Conservation (phyloP, 805 yeast genomes). For the Pichia deserticola region DNA sequence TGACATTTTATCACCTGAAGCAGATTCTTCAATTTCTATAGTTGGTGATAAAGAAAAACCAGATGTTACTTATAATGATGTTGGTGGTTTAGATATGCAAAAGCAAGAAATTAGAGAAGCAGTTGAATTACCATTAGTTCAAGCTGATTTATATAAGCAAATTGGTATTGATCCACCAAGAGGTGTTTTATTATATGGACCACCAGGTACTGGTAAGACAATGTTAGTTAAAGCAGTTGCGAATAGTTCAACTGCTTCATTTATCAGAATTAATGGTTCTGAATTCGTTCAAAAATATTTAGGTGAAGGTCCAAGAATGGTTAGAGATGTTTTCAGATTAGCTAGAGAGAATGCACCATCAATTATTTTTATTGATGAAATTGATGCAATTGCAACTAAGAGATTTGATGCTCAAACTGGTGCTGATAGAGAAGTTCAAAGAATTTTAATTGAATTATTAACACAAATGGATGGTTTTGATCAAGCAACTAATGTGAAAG, state of each 20-base stretch:
- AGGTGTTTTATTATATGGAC: conserved; percentile 96
- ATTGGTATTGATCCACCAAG: conserved; percentile 99
- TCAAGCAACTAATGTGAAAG: conserved; percentile 90
- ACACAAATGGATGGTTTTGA: conserved; percentile 99
- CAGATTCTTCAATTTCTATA: conserved; percentile 92
- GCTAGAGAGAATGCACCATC: conserved; percentile 98
- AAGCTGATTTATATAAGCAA: conserved; percentile 91
- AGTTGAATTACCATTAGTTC: conserved; percentile 92
- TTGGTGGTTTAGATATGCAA: conserved; percentile 98
- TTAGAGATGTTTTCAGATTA: conserved; percentile 92
- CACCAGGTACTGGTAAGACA: conserved; percentile 99
- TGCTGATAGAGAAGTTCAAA: conserved; percentile 98
- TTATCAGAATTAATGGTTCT: conserved; percentile 94
- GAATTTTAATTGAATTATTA: conserved; percentile 88
- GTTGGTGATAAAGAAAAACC: conserved; percentile 92
- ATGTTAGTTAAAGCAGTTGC: conserved; percentile 99
- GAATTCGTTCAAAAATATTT: conserved; percentile 97
- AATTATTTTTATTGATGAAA: conserved; percentile 95
- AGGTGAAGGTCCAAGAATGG: conserved; percentile 99
- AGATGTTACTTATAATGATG: conserved; percentile 91
- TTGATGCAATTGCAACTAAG: conserved; percentile 98
- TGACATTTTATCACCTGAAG: conserved; percentile 97
- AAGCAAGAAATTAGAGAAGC: conserved; percentile 99
- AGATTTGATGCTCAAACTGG: conserved; percentile 99
- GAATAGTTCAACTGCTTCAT: conserved; percentile 89